Evolutionary conservation across 768 basidiomycete genomes (phyloP).

Genomic region (Rhizopogon vinicolor): DNA sequence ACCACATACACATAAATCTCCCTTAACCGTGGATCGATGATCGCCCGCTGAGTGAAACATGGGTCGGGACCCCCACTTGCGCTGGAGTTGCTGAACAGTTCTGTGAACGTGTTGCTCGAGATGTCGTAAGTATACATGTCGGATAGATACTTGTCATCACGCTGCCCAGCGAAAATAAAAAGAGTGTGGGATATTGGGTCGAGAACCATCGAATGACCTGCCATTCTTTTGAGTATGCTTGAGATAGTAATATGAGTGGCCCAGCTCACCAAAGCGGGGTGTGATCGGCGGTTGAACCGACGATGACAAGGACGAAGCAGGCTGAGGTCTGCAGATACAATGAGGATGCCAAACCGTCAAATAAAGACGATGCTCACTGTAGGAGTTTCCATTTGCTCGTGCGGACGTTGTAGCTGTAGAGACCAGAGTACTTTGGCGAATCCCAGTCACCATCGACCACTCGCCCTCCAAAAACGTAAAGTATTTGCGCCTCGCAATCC

Average conservation of each 20-base stretch:
- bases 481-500: conserved; percentile 62
- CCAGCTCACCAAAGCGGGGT: conserved; percentile 51
- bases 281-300: conserved; percentile 42
- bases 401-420: conserved; percentile 69
- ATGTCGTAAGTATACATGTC: conserved; percentile 79
- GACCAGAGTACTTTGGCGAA: conserved; percentile 56
- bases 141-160: conserved; percentile 58
- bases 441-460: conserved; percentile 65
- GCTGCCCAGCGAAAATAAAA: conserved; percentile 73
- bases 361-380: conserved; percentile 45
- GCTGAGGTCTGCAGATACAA: conserved; percentile 14
- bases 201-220: conserved; percentile 81
- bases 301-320: conserved; percentile 3
- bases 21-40: conserved; percentile 54
- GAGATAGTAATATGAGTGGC: not conserved
- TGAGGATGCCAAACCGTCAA: not conserved
- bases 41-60: conserved; percentile 71
- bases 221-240: not conserved
- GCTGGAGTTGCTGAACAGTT: conserved; percentile 62
- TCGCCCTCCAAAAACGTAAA: conserved; percentile 77
- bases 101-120: conserved; percentile 48
- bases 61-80: conserved; percentile 61
- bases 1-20: conserved; percentile 70
- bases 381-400: conserved; percentile 63
- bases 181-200: conserved; percentile 54